Conservation (phyloP, 257 asterid genomes). For the Petrea volubilis region DNA sequence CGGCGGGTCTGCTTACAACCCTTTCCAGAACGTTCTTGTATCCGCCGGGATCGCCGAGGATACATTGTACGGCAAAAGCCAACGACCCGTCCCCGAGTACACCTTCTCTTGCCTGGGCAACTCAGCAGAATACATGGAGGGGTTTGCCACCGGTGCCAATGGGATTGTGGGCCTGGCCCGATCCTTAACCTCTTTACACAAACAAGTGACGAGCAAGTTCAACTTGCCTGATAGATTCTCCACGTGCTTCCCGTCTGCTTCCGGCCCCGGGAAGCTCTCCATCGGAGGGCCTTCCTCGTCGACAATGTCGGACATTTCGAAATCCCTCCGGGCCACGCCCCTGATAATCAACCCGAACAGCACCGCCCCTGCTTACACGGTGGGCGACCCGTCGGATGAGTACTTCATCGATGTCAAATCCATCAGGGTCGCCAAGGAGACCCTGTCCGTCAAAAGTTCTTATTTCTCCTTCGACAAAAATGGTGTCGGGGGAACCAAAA, state of each 20-base stretch:
- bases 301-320: background rate
- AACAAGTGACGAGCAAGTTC: constrained; percentile 26
- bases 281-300: constrained; percentile 25
- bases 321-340: constrained; percentile 25
- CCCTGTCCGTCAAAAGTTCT: constrained; percentile 32
- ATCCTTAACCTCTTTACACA: constrained; percentile 30
- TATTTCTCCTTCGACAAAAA: constrained; percentile 35
- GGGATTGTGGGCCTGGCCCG: constrained; percentile 43
- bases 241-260: constrained; percentile 39
- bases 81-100: background rate
- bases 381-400: constrained; percentile 43
- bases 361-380: constrained; percentile 14
- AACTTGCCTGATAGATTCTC: constrained; percentile 32
- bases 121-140: constrained; percentile 16
- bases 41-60: constrained; percentile 32
- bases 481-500: constrained; percentile 62
- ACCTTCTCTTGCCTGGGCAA: constrained; percentile 31
- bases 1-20: constrained; percentile 35
- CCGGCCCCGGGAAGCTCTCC: constrained; percentile 30
- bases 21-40: constrained; percentile 28
- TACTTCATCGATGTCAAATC: constrained; percentile 50
- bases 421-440: constrained; percentile 35
- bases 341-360: constrained; percentile 43
- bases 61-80: background rate
- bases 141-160: constrained; percentile 35